Evolutionary conservation across 129 eudicot species (phyloP).

Genomic region (Chrysanthemum seticuspe): DNA sequence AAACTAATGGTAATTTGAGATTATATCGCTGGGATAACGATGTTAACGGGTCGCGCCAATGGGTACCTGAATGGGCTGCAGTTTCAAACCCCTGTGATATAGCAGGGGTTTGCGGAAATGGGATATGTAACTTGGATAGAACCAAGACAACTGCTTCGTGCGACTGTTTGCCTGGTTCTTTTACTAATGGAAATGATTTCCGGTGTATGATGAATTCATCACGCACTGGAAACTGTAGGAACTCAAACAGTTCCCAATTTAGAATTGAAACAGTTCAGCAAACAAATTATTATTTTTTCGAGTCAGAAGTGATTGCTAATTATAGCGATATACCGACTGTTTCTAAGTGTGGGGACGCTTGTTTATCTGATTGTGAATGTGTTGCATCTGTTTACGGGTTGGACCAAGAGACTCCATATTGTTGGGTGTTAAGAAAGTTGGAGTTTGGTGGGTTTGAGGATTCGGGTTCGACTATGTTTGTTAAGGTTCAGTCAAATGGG

Average conservation of each 20-base stretch:
- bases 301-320: slow-evolving; percentile 74
- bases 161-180: slow-evolving; percentile 61
- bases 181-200: slow-evolving; percentile 27
- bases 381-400: slow-evolving; percentile 92
- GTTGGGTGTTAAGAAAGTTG: slow-evolving; percentile 77
- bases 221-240: slow-evolving; percentile 54
- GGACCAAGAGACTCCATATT: slow-evolving; percentile 74
- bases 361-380: slow-evolving; percentile 80
- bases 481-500: slow-evolving; percentile 63
- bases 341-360: slow-evolving; percentile 85
- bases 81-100: slow-evolving; percentile 93
- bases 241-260: slow-evolving; percentile 38
- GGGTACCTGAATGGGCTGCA: slow-evolving; percentile 98
- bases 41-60: slow-evolving; percentile 82
- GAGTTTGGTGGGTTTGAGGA: slow-evolving; percentile 92
- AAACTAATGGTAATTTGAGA: slow-evolving; percentile 77
- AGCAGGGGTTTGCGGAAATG: slow-evolving; percentile 86
- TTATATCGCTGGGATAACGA: slow-evolving; percentile 80
- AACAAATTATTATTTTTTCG: slow-evolving; percentile 66
- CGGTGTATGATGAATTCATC: slow-evolving; percentile 56
- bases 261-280: slow-evolving; percentile 56
- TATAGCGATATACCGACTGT: slow-evolving; percentile 65
- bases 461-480: slow-evolving; percentile 80
- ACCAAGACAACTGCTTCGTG: slow-evolving; percentile 71
- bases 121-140: slow-evolving; percentile 68